phyloP scores from a whole-genome alignment of 768 basidiomycete species.

The Mycena maculata region DNA sequence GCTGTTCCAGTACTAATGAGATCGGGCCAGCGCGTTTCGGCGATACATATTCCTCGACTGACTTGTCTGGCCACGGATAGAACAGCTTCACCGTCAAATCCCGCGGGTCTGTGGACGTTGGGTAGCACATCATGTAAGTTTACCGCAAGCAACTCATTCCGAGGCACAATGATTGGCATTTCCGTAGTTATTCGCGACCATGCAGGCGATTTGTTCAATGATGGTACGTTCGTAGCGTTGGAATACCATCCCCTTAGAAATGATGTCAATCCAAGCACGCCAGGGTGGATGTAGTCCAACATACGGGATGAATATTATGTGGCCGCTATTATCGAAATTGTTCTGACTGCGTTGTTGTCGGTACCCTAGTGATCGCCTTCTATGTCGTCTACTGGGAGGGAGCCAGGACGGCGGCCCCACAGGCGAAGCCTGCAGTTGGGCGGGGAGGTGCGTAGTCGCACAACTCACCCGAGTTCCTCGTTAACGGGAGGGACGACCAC shows the following conservation, averaged over 20 bases:
- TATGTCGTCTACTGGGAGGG: no score
- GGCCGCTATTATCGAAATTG: conserved; percentile 88
- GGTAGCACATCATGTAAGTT: not conserved
- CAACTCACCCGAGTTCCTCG: no score
- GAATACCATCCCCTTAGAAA: conserved; percentile 70
- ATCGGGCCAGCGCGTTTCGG: conserved; percentile 10
- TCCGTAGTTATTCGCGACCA: conserved; percentile 63
- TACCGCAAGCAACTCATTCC: conserved; percentile 73
- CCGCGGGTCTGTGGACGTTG: conserved; percentile 68
- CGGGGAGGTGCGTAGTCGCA: no score
- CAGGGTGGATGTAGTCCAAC: conserved; percentile 31
- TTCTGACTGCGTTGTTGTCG: no score
- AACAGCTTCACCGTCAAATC: conserved; percentile 65
- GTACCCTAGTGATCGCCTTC: no score
- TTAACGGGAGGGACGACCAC: no score
- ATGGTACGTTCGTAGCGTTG: conserved; percentile 68
- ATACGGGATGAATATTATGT: conserved; percentile 65
- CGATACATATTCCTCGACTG: conserved; percentile 13
- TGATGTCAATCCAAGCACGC: conserved; percentile 23
- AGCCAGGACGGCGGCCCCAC: no score
- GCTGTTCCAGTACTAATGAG: conserved; percentile 73
- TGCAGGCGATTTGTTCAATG: conserved; percentile 69
- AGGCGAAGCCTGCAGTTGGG: no score
- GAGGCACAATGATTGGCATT: conserved; percentile 73
- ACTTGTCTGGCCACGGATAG: conserved; percentile 61